A percentile compares a stretch with the other conserved stretches of the same genome.
Conservation (phyloP, 2,329 filamentous ascomycete genomes). For the Paraphaeosphaeria minitans region DNA sequence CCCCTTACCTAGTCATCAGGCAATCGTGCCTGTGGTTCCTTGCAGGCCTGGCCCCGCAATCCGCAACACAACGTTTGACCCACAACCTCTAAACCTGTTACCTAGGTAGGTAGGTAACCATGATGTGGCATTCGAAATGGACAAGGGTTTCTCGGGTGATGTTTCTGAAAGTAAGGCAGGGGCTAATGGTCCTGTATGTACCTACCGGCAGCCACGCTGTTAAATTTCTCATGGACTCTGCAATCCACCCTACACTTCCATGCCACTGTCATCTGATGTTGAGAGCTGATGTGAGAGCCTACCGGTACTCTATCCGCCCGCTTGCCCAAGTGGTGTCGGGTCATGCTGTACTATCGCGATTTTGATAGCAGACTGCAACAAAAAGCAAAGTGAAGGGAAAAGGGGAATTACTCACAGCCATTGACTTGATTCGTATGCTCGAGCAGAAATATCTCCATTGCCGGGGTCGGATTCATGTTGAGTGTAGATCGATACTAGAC, state of each 20-base stretch:
- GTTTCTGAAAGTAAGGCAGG: too few relatives aligned
- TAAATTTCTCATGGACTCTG: background rate
- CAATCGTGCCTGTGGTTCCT: background rate
- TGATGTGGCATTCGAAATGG: too few relatives aligned
- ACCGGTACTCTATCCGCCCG: background rate
- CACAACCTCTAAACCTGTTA: too few relatives aligned
- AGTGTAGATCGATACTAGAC: background rate
- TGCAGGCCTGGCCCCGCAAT: background rate
- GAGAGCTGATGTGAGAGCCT: background rate
- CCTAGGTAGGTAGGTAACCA: too few relatives aligned
- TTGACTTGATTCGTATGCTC: background rate
- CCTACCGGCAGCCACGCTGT: too few relatives aligned
- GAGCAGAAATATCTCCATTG: background rate
- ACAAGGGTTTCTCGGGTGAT: too few relatives aligned
- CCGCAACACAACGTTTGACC: background rate
- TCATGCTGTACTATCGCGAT: background rate
- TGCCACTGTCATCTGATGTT: background rate
- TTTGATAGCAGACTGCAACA: background rate
- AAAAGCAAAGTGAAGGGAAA: background rate
- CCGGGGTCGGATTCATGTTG: background rate
- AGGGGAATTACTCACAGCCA: background rate
- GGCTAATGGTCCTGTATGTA: background rate
- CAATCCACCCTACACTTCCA: background rate
- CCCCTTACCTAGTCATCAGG: background rate
- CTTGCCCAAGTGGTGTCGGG: too few relatives aligned